Evolutionary conservation across 441 rosid genomes (phyloP).

Genomic region (Erodium moschatum): DNA sequence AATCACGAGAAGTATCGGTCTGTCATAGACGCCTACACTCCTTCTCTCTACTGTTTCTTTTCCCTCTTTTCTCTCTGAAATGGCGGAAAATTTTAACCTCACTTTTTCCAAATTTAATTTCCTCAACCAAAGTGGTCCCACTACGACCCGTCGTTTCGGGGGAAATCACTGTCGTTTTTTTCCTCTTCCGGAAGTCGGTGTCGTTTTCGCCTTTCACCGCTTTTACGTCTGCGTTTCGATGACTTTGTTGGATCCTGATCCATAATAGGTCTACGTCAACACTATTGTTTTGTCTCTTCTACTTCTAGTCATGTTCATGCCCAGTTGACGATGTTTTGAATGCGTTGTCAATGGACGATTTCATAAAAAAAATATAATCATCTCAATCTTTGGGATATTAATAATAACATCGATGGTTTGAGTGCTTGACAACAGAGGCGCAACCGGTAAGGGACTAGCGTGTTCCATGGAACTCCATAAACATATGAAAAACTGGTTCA

Average conservation of each 20-base stretch:
- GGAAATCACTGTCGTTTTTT: neutral
- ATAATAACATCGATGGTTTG: too few species aligned
- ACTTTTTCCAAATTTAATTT: neutral
- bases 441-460: too few species aligned
- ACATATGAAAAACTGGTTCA: too few species aligned
- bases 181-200: neutral
- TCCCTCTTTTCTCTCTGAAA: constrained; percentile 28
- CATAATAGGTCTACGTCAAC: too few species aligned
- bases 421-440: too few species aligned
- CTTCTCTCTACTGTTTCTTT: neutral
- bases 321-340: too few species aligned
- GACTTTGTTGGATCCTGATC: neutral
- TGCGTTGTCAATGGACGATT: too few species aligned
- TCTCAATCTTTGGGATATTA: too few species aligned
- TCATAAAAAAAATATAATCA: too few species aligned
- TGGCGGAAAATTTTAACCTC: constrained; percentile 29
- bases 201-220: neutral
- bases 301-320: too few species aligned
- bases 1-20: constrained; percentile 37
- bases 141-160: neutral
- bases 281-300: too few species aligned
- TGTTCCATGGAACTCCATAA: too few species aligned
- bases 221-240: neutral
- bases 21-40: neutral
- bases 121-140: neutral